Percentiles rank a stretch among this genome's conserved stretches.
These are phyloP conservation scores for Papiliotrema terrestris DNA, from an alignment of 1,284 basidiomycete species.

Conservation along the genomic window DNA sequence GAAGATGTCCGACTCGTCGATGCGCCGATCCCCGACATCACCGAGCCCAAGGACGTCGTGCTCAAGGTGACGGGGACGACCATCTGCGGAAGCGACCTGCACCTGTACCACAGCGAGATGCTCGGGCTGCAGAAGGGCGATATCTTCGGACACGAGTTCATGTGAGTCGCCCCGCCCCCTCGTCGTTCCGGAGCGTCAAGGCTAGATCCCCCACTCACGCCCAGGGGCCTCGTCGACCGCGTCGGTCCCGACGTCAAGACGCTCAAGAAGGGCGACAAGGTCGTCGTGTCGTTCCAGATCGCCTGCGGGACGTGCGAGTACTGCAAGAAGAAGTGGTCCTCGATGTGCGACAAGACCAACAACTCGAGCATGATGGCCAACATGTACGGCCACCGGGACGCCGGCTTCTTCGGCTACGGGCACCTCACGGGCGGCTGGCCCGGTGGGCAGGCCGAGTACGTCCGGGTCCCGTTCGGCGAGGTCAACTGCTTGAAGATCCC, in stretches of 20 bases:
- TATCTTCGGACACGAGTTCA: slow-evolving; percentile 74
- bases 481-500: slow-evolving; percentile 68
- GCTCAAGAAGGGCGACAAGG: slow-evolving; percentile 61
- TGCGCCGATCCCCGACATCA: slow-evolving; percentile 62
- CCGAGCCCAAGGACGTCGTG: slow-evolving; percentile 35
- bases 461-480: slow-evolving; percentile 64
- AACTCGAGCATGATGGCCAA: slow-evolving; percentile 57
- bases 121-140: slow-evolving; percentile 64
- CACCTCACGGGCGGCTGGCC: slow-evolving; percentile 61
- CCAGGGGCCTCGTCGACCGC: slow-evolving; percentile 60
- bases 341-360: slow-evolving; percentile 70
- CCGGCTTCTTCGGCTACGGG: slow-evolving; percentile 63
- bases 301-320: slow-evolving; percentile 70
- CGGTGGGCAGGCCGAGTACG: slow-evolving; percentile 59
- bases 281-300: slow-evolving; percentile 73
- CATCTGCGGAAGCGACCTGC: slow-evolving; percentile 62
- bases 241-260: slow-evolving; percentile 63
- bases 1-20: slow-evolving; percentile 55
- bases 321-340: slow-evolving; percentile 68
- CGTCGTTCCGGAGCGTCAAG: too few species aligned
- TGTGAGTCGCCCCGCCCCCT: slow-evolving; percentile 33
- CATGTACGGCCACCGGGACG: slow-evolving; percentile 66
- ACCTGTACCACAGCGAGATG: slow-evolving; percentile 63
- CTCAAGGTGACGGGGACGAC: slow-evolving; percentile 46
- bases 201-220: neutral